A percentile compares a stretch with the other conserved stretches of the same genome.
Conservation (phyloP, 805 yeast species). For the Barnettozyma pratensis region DNA sequence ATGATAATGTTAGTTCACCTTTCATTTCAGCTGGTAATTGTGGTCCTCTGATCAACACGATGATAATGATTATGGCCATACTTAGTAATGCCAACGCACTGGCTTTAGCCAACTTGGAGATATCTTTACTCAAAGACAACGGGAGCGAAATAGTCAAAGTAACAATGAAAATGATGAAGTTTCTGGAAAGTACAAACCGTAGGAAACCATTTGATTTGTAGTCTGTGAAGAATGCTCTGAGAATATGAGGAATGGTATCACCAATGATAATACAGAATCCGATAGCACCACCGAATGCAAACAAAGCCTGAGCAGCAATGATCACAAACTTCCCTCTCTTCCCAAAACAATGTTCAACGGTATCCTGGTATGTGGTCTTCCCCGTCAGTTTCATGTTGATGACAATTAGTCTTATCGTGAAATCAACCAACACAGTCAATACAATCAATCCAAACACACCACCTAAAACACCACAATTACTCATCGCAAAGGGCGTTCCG, state of each 20-base stretch:
- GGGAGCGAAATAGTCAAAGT: slow-evolving; percentile 78
- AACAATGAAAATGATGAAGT: slow-evolving; percentile 63
- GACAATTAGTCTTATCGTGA: slow-evolving; percentile 81
- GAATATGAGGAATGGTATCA: slow-evolving; percentile 89
- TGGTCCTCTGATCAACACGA: slow-evolving; percentile 76
- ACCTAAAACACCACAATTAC: slow-evolving; percentile 72
- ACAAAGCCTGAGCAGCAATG: slow-evolving; percentile 72
- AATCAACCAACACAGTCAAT: slow-evolving; percentile 72
- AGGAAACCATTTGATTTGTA: slow-evolving; percentile 31
- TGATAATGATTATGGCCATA: slow-evolving; percentile 71
- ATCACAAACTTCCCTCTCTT: slow-evolving; percentile 60
- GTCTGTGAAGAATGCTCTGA: slow-evolving; percentile 57
- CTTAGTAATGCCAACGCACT: slow-evolving; percentile 81
- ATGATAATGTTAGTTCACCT: slow-evolving; percentile 39
- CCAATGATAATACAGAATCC: slow-evolving; percentile 95
- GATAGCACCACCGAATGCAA: slow-evolving; percentile 92
- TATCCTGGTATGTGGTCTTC: slow-evolving; percentile 75
- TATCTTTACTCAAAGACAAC: slow-evolving; percentile 71
- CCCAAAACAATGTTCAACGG: slow-evolving; percentile 79
- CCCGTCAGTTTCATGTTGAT: slow-evolving; percentile 76
- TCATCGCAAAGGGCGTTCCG: slow-evolving; percentile 87
- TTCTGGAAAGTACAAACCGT: slow-evolving; percentile 56
- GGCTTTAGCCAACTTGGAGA: slow-evolving; percentile 81
- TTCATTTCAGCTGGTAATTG: slow-evolving; percentile 40
- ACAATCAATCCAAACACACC: slow-evolving; percentile 58